Conservation (phyloP, 2,329 filamentous ascomycete species). For the Hypoxylon sp. region DNA sequence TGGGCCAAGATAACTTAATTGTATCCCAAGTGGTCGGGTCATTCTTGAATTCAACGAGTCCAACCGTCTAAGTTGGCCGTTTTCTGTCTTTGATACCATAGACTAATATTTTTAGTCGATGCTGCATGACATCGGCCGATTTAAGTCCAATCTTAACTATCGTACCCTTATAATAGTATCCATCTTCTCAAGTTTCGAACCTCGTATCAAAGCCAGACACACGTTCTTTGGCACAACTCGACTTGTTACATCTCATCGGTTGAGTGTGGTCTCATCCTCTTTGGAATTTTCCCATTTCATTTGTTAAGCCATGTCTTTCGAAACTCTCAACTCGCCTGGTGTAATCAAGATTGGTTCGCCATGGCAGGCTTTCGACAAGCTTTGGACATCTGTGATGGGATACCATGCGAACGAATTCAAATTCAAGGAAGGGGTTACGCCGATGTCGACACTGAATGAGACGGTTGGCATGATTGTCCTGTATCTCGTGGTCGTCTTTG, state of each 20-base stretch:
- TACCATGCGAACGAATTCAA: conserved; percentile 87
- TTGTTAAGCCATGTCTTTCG: conserved; percentile 45
- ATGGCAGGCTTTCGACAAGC: conserved; percentile 94
- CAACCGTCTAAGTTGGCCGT: conserved; percentile 7
- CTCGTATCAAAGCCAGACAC: background rate
- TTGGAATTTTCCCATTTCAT: conserved; percentile 4
- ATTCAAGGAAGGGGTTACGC: conserved; percentile 84
- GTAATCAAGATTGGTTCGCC: conserved; percentile 78
- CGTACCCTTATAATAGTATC: conserved; percentile 40
- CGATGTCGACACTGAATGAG: conserved; percentile 88
- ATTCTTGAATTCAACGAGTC: conserved; percentile 17
- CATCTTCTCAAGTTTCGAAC: conserved; percentile 19
- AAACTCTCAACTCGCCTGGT: conserved; percentile 35
- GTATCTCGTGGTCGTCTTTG: conserved; percentile 94
- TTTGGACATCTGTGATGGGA: conserved; percentile 80
- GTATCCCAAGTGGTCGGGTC: conserved; percentile 24
- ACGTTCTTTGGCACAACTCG: conserved; percentile 3
- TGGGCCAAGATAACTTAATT: conserved; percentile 14
- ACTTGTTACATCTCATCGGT: conserved; percentile 7
- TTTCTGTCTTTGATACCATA: conserved; percentile 10
- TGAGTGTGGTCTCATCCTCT: conserved; percentile 1
- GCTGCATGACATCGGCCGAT: conserved; percentile 37
- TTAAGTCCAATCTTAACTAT: conserved; percentile 12
- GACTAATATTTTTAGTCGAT: conserved; percentile 26
- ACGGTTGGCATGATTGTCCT: conserved; percentile 82